A percentile compares a stretch with the other conserved stretches of the same genome.
These are phyloP conservation scores for Phycomyces nitens DNA, from an alignment of 192 early-diverging fungal species.

Conservation along the genomic window DNA sequence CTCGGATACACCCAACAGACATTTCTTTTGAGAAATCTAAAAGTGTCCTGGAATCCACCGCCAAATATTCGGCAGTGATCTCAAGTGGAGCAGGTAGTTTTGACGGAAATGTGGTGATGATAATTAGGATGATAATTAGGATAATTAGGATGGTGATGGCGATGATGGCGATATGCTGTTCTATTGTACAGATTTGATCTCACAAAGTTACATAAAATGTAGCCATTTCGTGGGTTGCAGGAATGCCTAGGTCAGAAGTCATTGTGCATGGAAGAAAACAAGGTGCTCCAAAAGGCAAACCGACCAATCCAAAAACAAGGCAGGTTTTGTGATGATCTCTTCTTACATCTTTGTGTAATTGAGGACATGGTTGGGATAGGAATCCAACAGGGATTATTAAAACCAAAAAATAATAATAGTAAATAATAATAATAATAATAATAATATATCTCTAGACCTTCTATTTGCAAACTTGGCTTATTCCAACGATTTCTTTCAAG, in stretches of 20 bases:
- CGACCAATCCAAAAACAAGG: slow-evolving; percentile 29
- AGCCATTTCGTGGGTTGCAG: slow-evolving; percentile 27
- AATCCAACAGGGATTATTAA: not conserved
- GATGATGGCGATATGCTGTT: no score
- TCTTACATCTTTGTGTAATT: slow-evolving; percentile 4
- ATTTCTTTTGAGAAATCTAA: slow-evolving; percentile 22
- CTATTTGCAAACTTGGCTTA: slow-evolving; percentile 5
- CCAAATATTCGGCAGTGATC: slow-evolving; percentile 12
- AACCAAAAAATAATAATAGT: no score
- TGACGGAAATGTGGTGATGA: no score
- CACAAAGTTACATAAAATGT: not conserved
- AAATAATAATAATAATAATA: no score
- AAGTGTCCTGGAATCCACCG: slow-evolving; percentile 11
- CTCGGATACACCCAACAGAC: slow-evolving; percentile 6
- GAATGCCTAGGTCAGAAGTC: slow-evolving; percentile 27
- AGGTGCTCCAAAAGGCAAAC: slow-evolving; percentile 29
- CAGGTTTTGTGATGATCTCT: slow-evolving; percentile 7
- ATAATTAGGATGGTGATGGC: no score
- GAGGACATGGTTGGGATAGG: slow-evolving; percentile 3
- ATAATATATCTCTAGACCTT: slow-evolving; percentile 1
- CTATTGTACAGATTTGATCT: no score
- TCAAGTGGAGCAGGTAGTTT: slow-evolving; percentile 30
- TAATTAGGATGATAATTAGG: no score
- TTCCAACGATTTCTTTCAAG: slow-evolving; percentile 8
- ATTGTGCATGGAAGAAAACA: slow-evolving; percentile 35